These are phyloP conservation scores for Telfairia occidentalis DNA, from an alignment of 331 rosid species.

Conservation along the genomic window DNA sequence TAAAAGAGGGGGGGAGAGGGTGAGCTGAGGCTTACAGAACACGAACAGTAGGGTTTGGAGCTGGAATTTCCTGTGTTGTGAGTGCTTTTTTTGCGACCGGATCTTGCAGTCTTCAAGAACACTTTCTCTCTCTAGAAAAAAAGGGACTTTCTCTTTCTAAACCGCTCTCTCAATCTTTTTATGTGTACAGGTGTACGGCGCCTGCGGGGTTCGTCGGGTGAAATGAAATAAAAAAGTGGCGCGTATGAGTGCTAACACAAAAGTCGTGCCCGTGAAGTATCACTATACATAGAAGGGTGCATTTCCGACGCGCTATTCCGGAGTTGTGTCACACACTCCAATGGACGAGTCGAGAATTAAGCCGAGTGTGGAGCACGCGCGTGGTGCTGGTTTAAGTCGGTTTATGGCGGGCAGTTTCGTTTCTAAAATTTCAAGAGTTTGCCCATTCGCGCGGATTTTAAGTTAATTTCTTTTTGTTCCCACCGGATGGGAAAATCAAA, in stretches of 20 bases:
- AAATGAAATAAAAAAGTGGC: constrained; percentile 20
- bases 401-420: constrained; percentile 26
- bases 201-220: constrained; percentile 21
- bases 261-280: constrained; percentile 33
- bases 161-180: not conserved
- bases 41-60: constrained; percentile 25
- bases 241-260: constrained; percentile 33
- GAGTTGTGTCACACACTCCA: not conserved
- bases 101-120: constrained; percentile 27
- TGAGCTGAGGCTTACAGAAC: constrained; percentile 18
- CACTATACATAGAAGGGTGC: constrained; percentile 13
- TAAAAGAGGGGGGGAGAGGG: not conserved
- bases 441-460: constrained; percentile 11
- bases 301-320: not conserved
- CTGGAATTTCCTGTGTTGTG: constrained; percentile 21
- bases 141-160: constrained; percentile 50
- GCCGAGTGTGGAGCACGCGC: not conserved
- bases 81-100: constrained; percentile 32
- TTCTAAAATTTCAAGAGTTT: constrained; percentile 24
- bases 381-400: not conserved
- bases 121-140: constrained; percentile 26
- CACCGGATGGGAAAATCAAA: not conserved
- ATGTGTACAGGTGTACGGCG: constrained; percentile 62
- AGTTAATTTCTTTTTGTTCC: constrained; percentile 20
- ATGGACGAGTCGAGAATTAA: too few species aligned